Percentiles rank a stretch among this genome's conserved stretches.
These are phyloP conservation scores for Paxillus rubicundulus DNA, from an alignment of 768 basidiomycete genomes.

Conservation along the genomic window DNA sequence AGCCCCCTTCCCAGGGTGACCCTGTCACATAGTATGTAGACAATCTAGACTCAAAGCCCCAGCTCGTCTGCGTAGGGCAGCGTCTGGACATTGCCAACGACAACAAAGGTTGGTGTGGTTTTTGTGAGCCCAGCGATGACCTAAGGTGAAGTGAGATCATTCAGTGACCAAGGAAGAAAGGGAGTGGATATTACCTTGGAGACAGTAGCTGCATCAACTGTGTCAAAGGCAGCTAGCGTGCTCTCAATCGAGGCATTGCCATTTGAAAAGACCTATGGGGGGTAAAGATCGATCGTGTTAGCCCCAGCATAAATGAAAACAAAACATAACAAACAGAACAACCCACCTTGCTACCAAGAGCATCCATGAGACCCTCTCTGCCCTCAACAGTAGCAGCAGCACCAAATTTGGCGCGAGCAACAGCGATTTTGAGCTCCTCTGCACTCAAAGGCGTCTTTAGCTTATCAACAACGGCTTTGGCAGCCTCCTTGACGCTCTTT, in stretches of 20 bases:
- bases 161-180: not conserved
- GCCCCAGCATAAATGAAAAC: slow-evolving; percentile 3
- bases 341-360: slow-evolving; percentile 65
- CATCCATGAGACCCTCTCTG: slow-evolving; percentile 60
- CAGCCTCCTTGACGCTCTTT: slow-evolving; percentile 63
- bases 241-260: slow-evolving; percentile 54
- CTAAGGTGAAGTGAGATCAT: slow-evolving; percentile 23
- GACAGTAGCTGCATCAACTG: slow-evolving; percentile 62
- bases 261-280: slow-evolving; percentile 61
- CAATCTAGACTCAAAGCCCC: slow-evolving; percentile 52
- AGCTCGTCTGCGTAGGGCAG: slow-evolving; percentile 86
- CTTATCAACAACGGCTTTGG: slow-evolving; percentile 63
- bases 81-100: slow-evolving; percentile 70
- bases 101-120: slow-evolving; percentile 83
- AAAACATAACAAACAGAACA: not conserved
- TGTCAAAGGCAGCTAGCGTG: slow-evolving; percentile 67
- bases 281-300: not conserved
- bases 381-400: slow-evolving; percentile 69
- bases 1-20: too few species aligned
- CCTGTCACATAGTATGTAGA: not conserved
- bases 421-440: slow-evolving; percentile 76
- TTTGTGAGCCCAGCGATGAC: slow-evolving; percentile 64
- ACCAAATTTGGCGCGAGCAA: slow-evolving; percentile 86
- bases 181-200: slow-evolving; percentile 52
- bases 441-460: slow-evolving; percentile 56